Evolutionary conservation across 2,329 filamentous ascomycete species (phyloP).

Genomic region (Trichoderma koningiopsis): DNA sequence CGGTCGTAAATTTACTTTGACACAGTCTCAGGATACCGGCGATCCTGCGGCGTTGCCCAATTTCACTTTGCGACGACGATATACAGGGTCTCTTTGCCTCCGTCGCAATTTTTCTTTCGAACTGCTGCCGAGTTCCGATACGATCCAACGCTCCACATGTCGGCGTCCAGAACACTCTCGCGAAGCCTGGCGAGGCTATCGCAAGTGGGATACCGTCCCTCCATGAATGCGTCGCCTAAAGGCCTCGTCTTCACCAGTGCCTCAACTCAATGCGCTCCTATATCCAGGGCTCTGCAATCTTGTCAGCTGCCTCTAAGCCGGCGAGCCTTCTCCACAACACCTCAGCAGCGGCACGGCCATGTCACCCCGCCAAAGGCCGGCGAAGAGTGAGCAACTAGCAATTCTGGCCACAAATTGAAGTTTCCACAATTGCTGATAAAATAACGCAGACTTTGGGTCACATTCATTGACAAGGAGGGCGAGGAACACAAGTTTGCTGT

Average conservation of each 20-base stretch:
- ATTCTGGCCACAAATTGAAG: background rate
- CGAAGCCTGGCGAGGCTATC: constrained; percentile 40
- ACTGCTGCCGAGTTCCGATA: background rate
- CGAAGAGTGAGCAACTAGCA: constrained; percentile 71
- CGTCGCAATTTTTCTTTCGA: background rate
- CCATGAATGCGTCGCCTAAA: constrained; percentile 30
- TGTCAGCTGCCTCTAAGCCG: constrained; percentile 29
- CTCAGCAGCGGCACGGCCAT: constrained; percentile 70
- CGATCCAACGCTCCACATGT: constrained; percentile 31
- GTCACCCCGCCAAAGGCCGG: constrained; percentile 82
- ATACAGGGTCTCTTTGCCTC: background rate
- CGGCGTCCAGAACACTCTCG: constrained; percentile 39
- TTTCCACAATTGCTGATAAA: constrained; percentile 19
- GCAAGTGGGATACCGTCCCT: constrained; percentile 35
- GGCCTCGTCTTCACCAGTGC: constrained; percentile 17
- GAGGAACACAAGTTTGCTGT: constrained; percentile 76
- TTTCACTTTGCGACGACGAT: constrained; percentile 3
- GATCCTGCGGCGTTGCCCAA: background rate
- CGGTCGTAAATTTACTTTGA: background rate
- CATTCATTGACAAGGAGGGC: constrained; percentile 91
- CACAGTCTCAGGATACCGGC: background rate
- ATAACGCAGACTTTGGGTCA: constrained; percentile 71
- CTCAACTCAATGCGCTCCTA: constrained; percentile 31
- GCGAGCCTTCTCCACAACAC: constrained; percentile 67
- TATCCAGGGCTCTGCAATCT: background rate